phyloP scores from a whole-genome alignment of 805 yeast species.

The Cyberlindnera maclurae region DNA sequence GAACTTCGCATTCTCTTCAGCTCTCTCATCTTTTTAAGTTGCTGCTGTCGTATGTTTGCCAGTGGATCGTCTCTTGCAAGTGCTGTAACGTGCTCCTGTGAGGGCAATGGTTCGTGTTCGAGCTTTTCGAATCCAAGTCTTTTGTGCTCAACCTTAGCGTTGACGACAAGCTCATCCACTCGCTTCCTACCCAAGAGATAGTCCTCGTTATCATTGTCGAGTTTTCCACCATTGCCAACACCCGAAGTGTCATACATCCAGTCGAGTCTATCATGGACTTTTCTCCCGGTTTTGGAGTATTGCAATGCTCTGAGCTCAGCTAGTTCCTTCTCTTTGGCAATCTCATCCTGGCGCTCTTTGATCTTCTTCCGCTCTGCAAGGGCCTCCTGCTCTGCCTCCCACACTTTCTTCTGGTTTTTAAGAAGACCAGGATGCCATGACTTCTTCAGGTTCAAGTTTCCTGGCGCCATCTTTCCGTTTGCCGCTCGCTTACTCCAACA shows the following conservation, averaged over 20 bases:
- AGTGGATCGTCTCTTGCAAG: conserved; percentile 28
- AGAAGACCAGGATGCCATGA: conserved; percentile 94
- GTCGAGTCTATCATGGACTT: conserved; percentile 43
- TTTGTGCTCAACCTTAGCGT: conserved; percentile 12
- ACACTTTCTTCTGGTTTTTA: conserved; percentile 78
- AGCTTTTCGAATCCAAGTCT: conserved; percentile 22
- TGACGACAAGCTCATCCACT: conserved; percentile 32
- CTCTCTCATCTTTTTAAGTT: conserved; percentile 15
- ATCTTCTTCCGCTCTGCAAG: conserved; percentile 62
- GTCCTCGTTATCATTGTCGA: conserved; percentile 34
- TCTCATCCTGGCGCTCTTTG: conserved; percentile 56
- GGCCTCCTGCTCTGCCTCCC: conserved; percentile 75
- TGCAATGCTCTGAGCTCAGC: conserved; percentile 46
- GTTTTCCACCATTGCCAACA: conserved; percentile 23
- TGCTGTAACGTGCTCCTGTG: conserved; percentile 37
- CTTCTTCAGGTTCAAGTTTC: conserved; percentile 82
- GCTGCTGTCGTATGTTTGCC: conserved; percentile 16
- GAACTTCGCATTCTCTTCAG: conserved; percentile 16
- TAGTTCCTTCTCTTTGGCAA: conserved; percentile 53
- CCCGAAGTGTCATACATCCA: conserved; percentile 80
- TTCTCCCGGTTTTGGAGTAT: conserved; percentile 32
- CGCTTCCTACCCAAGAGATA: conserved; percentile 46
- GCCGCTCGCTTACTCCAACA: not conserved
- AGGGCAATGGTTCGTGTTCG: conserved; percentile 12
- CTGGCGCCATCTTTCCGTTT: conserved; percentile 48